Evolutionary conservation across 768 basidiomycete genomes (phyloP).

Genomic region (Fomitopsis pulvina): DNA sequence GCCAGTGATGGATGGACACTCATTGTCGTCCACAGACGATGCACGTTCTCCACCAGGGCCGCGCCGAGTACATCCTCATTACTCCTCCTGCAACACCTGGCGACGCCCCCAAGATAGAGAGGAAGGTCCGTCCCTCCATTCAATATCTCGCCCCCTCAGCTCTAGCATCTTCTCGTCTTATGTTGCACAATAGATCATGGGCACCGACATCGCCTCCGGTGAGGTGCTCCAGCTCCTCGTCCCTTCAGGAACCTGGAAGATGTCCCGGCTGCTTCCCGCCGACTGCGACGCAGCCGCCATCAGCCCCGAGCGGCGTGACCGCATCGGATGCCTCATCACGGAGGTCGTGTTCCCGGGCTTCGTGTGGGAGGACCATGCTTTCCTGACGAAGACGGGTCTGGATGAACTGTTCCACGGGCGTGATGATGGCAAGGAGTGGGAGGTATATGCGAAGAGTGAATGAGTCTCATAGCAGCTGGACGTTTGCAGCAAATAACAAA

Average conservation of each 20-base stretch:
- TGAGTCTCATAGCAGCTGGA: too few species aligned
- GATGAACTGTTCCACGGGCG: slow-evolving; percentile 27
- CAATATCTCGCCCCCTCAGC: not conserved
- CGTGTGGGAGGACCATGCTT: slow-evolving; percentile 45
- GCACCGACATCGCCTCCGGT: slow-evolving; percentile 32
- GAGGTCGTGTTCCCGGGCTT: slow-evolving; percentile 58
- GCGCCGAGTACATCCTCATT: slow-evolving; percentile 45
- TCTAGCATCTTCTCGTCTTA: not conserved
- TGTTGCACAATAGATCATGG: slow-evolving; percentile 30
- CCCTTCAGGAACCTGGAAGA: slow-evolving; percentile 51
- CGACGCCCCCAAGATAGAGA: slow-evolving; percentile 29
- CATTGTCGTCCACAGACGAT: slow-evolving; percentile 31
- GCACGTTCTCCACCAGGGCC: slow-evolving; percentile 45
- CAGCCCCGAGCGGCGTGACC: slow-evolving; percentile 23
- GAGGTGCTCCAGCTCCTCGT: slow-evolving; percentile 45
- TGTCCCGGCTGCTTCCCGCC: slow-evolving; percentile 41
- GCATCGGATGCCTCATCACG: slow-evolving; percentile 47
- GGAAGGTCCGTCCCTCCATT: slow-evolving; percentile 18
- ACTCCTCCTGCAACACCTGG: slow-evolving; percentile 21
- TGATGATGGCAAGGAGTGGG: slow-evolving; percentile 19
- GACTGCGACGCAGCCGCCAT: slow-evolving; percentile 26
- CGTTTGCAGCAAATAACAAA: too few species aligned
- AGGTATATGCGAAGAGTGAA: slow-evolving; percentile 15
- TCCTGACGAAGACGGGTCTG: slow-evolving; percentile 31
- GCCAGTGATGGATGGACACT: not conserved